These are phyloP conservation scores for Dactylonectria macrodidyma DNA, from an alignment of 2,329 filamentous ascomycete genomes.

Conservation along the genomic window DNA sequence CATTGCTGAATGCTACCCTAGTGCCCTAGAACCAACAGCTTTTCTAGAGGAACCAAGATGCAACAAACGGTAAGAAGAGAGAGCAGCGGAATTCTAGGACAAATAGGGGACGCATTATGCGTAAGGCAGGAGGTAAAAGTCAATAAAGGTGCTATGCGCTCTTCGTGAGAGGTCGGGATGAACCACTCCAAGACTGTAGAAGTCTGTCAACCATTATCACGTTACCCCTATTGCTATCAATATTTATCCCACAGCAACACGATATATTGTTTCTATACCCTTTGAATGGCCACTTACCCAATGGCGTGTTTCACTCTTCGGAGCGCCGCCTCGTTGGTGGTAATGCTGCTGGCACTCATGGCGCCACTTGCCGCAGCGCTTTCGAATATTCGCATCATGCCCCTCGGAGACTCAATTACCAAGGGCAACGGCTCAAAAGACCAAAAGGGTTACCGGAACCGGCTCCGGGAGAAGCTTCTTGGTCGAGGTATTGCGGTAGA, in stretches of 20 bases:
- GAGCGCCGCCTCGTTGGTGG: neutral
- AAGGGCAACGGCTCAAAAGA: slow-evolving; percentile 16
- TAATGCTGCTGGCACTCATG: slow-evolving; percentile 2
- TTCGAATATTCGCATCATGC: slow-evolving; percentile 13
- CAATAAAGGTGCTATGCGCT: too few species aligned
- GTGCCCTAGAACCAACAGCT: too few species aligned
- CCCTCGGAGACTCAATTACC: slow-evolving; percentile 14
- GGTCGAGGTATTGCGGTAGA: neutral
- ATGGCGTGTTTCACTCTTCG: slow-evolving; percentile 5
- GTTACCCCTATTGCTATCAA: neutral
- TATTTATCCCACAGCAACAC: neutral
- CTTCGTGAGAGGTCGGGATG: too few species aligned
- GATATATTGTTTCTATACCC: neutral
- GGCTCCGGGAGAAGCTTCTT: slow-evolving; percentile 5
- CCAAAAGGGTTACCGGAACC: slow-evolving; percentile 11
- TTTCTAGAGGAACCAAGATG: too few species aligned
- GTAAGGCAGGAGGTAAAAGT: too few species aligned
- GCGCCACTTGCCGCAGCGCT: slow-evolving; percentile 2
- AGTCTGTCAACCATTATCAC: neutral
- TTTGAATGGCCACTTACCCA: neutral
- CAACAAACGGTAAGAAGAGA: too few species aligned
- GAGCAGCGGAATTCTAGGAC: too few species aligned
- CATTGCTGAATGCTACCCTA: too few species aligned
- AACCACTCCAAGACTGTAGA: too few species aligned
- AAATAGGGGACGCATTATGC: too few species aligned